Conservation (phyloP, 192 early-diverging fungal species). For the Piromyces sp. region DNA sequence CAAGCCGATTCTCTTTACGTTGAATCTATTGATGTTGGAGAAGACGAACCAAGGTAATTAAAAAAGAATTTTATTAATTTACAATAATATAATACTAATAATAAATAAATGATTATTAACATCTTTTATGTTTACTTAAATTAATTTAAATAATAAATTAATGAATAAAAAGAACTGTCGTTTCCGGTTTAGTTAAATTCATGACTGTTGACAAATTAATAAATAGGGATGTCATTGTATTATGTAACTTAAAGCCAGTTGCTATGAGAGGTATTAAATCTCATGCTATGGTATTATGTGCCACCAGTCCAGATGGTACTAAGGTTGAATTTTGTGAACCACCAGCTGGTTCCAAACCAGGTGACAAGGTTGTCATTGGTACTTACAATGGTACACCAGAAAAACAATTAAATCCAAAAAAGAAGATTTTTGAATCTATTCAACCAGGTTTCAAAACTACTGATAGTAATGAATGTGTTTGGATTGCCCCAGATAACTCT, state of each 20-base stretch:
- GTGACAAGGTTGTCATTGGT: slow-evolving; percentile 19
- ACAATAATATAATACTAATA: too few species aligned
- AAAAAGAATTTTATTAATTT: too few species aligned
- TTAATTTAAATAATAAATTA: slow-evolving; percentile 13
- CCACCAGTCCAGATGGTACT: slow-evolving; percentile 28
- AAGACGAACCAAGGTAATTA: slow-evolving; percentile 14
- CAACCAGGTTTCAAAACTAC: slow-evolving; percentile 24
- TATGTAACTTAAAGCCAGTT: slow-evolving; percentile 44
- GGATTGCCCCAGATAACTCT: slow-evolving; percentile 32
- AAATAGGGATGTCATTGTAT: slow-evolving; percentile 32
- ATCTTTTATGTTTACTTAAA: too few species aligned
- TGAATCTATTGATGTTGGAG: slow-evolving; percentile 83
- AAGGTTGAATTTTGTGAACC: slow-evolving; percentile 35
- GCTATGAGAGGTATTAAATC: slow-evolving; percentile 45
- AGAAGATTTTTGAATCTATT: slow-evolving; percentile 43
- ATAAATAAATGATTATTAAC: too few species aligned
- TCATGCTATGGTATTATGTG: slow-evolving; percentile 45
- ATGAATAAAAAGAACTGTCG: slow-evolving; percentile 28
- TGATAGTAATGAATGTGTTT: slow-evolving; percentile 12
- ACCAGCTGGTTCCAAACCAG: slow-evolving; percentile 23
- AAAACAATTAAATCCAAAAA: slow-evolving; percentile 40
- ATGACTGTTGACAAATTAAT: slow-evolving; percentile 34
- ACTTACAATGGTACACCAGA: slow-evolving; percentile 31
- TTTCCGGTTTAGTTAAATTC: slow-evolving; percentile 40
- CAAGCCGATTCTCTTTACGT: slow-evolving; percentile 86